These are phyloP conservation scores for Saraca asoca DNA, from an alignment of 331 rosid species.

Conservation along the genomic window DNA sequence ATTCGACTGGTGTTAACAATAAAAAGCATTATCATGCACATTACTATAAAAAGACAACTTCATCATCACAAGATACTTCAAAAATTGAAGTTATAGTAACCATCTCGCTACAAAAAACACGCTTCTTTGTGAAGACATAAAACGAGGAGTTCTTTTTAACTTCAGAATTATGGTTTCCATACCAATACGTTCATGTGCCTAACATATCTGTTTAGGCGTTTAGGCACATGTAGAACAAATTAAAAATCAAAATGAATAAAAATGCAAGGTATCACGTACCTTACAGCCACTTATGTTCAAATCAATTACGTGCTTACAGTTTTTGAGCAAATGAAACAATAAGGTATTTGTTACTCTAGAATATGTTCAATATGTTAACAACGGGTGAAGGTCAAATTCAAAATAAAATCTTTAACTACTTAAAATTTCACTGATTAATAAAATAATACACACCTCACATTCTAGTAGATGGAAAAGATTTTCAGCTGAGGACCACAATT, in stretches of 20 bases:
- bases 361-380: conserved; percentile 21
- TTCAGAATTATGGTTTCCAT: not conserved
- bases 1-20: not conserved
- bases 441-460: conserved; percentile 60
- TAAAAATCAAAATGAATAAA: conserved; percentile 8
- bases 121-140: conserved; percentile 3
- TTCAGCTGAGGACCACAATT: conserved; percentile 62
- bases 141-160: conserved; percentile 13
- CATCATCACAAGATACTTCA: not conserved
- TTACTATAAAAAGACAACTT: conserved; percentile 8
- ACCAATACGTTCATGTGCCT: not conserved
- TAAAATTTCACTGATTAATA: conserved; percentile 16
- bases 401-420: conserved; percentile 15
- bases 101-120: not conserved
- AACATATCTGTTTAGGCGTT: not conserved
- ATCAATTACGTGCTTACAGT: conserved; percentile 63
- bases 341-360: conserved; percentile 71
- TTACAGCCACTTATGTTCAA: conserved; percentile 90
- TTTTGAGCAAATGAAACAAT: conserved; percentile 48
- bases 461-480: conserved; percentile 73
- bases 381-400: conserved; percentile 15
- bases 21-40: not conserved
- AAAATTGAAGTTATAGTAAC: not conserved
- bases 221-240: not conserved
- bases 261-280: conserved; percentile 50